Conservation (phyloP, 2,329 filamentous ascomycete genomes). For the Diaporthe citri region DNA sequence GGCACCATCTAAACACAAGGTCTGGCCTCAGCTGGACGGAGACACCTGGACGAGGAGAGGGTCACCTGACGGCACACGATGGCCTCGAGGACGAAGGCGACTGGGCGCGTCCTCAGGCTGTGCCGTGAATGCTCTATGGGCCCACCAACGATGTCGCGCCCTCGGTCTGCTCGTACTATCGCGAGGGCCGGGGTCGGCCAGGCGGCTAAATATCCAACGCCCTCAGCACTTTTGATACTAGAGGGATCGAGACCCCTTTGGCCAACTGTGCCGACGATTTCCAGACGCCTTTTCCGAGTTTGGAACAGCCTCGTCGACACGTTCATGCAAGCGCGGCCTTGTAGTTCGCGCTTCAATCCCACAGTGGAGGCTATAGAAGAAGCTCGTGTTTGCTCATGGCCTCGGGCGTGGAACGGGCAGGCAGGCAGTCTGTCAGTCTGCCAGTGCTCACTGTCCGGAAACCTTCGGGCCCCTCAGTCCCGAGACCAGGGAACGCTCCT, state of each 20-base stretch:
- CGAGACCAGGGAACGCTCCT: constrained; percentile 8
- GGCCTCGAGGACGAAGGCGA: constrained; percentile 9
- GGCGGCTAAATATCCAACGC: constrained; percentile 26
- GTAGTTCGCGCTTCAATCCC: background rate
- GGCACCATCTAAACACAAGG: constrained; percentile 25
- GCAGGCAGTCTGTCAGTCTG: background rate
- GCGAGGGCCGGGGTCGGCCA: constrained; percentile 11
- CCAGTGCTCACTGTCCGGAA: background rate
- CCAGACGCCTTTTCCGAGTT: constrained; percentile 7
- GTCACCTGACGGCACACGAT: constrained; percentile 29
- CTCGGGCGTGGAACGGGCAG: background rate
- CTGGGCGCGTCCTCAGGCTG: background rate
- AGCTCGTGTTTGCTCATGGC: background rate
- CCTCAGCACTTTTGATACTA: background rate
- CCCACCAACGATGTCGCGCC: constrained; percentile 16
- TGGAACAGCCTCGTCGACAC: background rate
- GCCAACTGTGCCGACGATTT: constrained; percentile 19
- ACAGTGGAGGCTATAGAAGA: background rate
- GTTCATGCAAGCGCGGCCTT: background rate
- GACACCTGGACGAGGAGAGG: background rate
- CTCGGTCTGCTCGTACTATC: constrained; percentile 24
- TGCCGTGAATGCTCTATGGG: constrained; percentile 3
- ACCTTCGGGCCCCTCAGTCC: constrained; percentile 4
- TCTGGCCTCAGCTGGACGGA: constrained; percentile 28
- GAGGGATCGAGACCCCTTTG: constrained; percentile 10